Percentiles rank a stretch among this genome's conserved stretches.
phyloP scores from a whole-genome alignment of 1,284 basidiomycete genomes.

The Ustilago xerochloae region DNA sequence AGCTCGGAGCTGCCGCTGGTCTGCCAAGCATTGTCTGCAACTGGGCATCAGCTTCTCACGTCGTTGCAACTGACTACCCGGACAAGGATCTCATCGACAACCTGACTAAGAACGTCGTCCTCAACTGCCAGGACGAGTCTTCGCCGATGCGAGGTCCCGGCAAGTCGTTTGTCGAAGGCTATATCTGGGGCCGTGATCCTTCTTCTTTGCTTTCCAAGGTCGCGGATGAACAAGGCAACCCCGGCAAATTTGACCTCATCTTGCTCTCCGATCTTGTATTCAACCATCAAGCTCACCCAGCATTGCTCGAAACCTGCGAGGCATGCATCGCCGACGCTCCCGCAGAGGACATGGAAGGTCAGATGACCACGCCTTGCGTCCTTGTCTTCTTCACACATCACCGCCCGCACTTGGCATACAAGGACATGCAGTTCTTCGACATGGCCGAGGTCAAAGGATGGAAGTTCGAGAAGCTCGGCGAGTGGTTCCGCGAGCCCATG shows the following conservation, averaged over 20 bases:
- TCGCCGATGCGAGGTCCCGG: conserved; percentile 34
- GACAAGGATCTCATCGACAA: conserved; percentile 84
- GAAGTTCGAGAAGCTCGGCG: conserved; percentile 79
- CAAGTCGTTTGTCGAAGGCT: conserved; percentile 73
- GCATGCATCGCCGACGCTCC: conserved; percentile 65
- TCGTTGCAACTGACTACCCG: conserved; percentile 91
- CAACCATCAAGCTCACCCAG: conserved; percentile 80
- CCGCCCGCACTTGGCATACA: conserved; percentile 80
- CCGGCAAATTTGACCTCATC: conserved; percentile 78
- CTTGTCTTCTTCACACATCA: conserved; percentile 95
- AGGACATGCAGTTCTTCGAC: conserved; percentile 85
- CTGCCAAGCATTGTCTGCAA: conserved; percentile 74
- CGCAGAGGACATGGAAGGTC: conserved; percentile 11
- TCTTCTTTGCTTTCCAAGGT: conserved; percentile 72
- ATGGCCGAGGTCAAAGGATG: conserved; percentile 78
- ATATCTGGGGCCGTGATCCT: conserved; percentile 85
- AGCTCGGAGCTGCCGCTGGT: conserved; percentile 92
- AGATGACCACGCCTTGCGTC: conserved; percentile 71
- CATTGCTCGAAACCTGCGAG: conserved; percentile 82
- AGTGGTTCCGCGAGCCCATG: conserved; percentile 73
- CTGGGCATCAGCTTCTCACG: conserved; percentile 70
- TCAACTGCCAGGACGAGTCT: conserved; percentile 72
- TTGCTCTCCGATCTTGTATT: conserved; percentile 92
- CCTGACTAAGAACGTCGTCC: conserved; percentile 76
- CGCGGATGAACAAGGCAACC: conserved; percentile 32